Percentiles rank a stretch among this genome's conserved stretches.
Conservation (phyloP, 2,329 filamentous ascomycete genomes). For the Penicillium olsonii region DNA sequence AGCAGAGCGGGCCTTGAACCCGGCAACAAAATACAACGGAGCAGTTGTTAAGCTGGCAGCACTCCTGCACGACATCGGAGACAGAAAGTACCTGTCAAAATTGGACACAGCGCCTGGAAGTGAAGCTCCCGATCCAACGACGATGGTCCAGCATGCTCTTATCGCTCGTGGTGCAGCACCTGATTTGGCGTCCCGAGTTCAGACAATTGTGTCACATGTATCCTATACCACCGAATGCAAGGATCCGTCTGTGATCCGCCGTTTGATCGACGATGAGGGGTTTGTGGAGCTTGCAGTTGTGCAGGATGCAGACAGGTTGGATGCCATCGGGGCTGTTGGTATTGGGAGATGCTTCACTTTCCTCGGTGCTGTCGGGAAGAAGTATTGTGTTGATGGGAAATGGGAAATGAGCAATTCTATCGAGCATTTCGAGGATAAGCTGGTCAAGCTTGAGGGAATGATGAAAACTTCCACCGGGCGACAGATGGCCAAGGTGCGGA, state of each 20-base stretch:
- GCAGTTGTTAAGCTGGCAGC: constrained; percentile 67
- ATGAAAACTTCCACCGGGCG: constrained; percentile 61
- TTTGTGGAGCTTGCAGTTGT: constrained; percentile 80
- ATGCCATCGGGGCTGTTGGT: constrained; percentile 84
- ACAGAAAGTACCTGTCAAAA: constrained; percentile 71
- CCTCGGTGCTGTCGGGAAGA: constrained; percentile 58
- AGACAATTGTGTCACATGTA: constrained; percentile 73
- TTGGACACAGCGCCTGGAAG: constrained; percentile 24
- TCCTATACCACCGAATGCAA: constrained; percentile 72
- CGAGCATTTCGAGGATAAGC: constrained; percentile 75
- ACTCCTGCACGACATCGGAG: constrained; percentile 84
- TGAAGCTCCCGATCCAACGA: constrained; percentile 27
- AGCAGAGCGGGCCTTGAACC: constrained; percentile 43
- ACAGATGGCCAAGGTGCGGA: constrained; percentile 51
- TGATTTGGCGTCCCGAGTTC: constrained; percentile 65
- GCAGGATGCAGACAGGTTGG: constrained; percentile 90
- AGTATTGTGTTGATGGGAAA: constrained; percentile 23
- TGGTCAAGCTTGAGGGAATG: constrained; percentile 63
- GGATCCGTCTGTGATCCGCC: constrained; percentile 62
- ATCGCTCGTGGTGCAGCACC: constrained; percentile 52
- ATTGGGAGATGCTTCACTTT: constrained; percentile 78
- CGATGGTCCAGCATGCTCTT: constrained; percentile 32
- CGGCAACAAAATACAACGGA: constrained; percentile 48
- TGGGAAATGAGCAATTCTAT: constrained; percentile 65
- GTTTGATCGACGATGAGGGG: constrained; percentile 55